A percentile compares a stretch with the other conserved stretches of the same genome.
Evolutionary conservation across 768 basidiomycete species (phyloP).

Genomic region (Boletus subparvulus): DNA sequence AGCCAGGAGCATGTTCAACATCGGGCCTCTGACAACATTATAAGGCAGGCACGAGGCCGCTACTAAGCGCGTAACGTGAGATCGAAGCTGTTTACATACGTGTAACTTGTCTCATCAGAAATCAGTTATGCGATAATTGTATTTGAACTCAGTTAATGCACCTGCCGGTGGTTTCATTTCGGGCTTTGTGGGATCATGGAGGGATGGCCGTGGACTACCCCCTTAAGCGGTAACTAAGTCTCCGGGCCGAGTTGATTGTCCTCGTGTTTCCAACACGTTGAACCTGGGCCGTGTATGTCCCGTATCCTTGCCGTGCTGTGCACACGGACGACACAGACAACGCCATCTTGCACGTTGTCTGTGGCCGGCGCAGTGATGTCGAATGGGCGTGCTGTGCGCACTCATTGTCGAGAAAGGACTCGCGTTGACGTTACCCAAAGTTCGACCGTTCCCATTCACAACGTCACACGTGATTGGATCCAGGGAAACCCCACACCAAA

Average conservation of each 20-base stretch:
- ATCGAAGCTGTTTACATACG: slow-evolving; percentile 25
- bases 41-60: slow-evolving; percentile 37
- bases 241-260: slow-evolving; percentile 21
- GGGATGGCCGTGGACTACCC: slow-evolving; percentile 4
- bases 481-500: background rate
- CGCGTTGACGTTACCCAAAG: background rate
- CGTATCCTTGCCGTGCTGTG: slow-evolving; percentile 15
- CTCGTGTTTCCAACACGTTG: slow-evolving; percentile 30
- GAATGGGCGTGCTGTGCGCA: slow-evolving; percentile 5
- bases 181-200: slow-evolving; percentile 24
- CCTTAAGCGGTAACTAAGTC: slow-evolving; percentile 5
- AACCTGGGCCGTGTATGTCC: background rate
- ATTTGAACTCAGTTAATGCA: slow-evolving; percentile 22
- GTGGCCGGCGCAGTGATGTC: background rate
- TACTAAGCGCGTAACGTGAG: slow-evolving; percentile 34
- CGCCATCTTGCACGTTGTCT: slow-evolving; percentile 10
- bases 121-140: slow-evolving; percentile 4
- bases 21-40: slow-evolving; percentile 27
- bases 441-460: background rate
- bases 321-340: background rate
- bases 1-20: slow-evolving; percentile 22
- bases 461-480: background rate
- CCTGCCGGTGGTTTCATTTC: slow-evolving; percentile 23
- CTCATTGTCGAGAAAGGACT: background rate
- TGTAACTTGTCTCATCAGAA: slow-evolving; percentile 11